Conservation (phyloP, 805 yeast genomes). For the Ogataea minuta region DNA sequence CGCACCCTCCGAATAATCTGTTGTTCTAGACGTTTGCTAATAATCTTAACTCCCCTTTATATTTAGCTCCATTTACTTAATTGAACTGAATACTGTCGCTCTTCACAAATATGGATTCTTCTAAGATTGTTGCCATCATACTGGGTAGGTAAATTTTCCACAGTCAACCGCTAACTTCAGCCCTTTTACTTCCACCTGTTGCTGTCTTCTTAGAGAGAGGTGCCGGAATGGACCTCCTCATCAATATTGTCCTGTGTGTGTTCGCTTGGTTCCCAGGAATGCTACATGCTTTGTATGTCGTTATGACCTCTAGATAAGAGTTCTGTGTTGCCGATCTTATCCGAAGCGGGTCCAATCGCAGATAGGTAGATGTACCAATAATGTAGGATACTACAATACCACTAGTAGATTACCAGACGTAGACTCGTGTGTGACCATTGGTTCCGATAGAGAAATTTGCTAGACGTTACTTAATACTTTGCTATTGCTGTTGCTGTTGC, state of each 20-base stretch:
- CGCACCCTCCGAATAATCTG: not conserved
- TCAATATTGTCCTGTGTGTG: constrained; percentile 60
- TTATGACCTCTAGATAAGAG: constrained; percentile 23
- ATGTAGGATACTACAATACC: too few species aligned
- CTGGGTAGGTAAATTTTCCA: constrained; percentile 19
- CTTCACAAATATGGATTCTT: constrained; percentile 17
- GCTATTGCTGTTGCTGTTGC: too few species aligned
- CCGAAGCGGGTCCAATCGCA: too few species aligned
- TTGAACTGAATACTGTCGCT: not conserved
- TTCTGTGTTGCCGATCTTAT: too few species aligned
- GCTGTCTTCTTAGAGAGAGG: constrained; percentile 74
- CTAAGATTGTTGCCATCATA: constrained; percentile 25
- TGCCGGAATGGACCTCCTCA: constrained; percentile 58
- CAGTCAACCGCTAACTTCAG: constrained; percentile 12
- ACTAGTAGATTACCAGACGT: too few species aligned
- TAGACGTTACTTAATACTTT: too few species aligned
- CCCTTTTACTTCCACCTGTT: constrained; percentile 69
- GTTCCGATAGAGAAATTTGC: too few species aligned
- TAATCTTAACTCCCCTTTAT: not conserved
- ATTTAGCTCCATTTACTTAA: not conserved
- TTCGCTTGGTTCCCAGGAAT: constrained; percentile 79
- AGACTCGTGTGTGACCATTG: too few species aligned
- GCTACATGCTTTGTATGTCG: constrained; percentile 70
- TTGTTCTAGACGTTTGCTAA: constrained; percentile 1
- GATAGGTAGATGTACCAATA: too few species aligned